Base-by-base conservation (phyloP, 2,329 filamentous ascomycete genomes). In the Aspergillus tanneri region DNA sequence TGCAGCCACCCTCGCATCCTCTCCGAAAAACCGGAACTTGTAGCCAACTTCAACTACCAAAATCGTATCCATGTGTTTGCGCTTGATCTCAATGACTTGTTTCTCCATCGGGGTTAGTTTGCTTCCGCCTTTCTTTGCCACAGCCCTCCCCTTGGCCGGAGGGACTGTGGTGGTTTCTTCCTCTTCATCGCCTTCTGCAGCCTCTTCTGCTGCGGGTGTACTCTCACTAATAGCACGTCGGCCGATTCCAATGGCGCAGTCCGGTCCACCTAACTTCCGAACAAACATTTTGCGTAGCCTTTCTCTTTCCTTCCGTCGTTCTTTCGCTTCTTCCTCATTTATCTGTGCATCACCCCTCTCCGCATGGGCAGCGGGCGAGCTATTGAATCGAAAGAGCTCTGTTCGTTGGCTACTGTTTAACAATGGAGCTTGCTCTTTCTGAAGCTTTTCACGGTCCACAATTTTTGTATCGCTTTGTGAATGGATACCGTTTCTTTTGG, bases 11-110 rank as follows among this genome's bases (percentile, higher is more conserved):
- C 90, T 82, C 7, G 93, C 93, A 73, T 99, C 93, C 62, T 97
- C 92, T 9, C 93, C 93, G 64, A 96, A 96, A 74, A 99, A 96
- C 25, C 88, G 85, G 72, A 95, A 99, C 67, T 99, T 99, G 74
- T 99, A 99, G 42, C 93, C 93, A 7, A 97, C 93, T 67, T 99
- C 92, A 43, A 97, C 85, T 10, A 97, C 87, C 24, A 99, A 77
- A 16, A 99, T 62, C 0, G 92, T 93, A 65, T 97, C 93, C 74
- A 90, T 80, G 65, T 97, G 85, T 59, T 92, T 88, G 51, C 84
- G 80, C 73, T 99, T 99, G 69, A 99, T 95, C 14, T 95, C 91
- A 5, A 99, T 78, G 49, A 96, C 87, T 62, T 97, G 93, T 32
- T 87, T 81, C 68, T 97, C 91, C 84, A 99, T 87, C 0, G 93